Conservation (phyloP, 176 grass and related monocot species). For the Thalia dealbata region DNA sequence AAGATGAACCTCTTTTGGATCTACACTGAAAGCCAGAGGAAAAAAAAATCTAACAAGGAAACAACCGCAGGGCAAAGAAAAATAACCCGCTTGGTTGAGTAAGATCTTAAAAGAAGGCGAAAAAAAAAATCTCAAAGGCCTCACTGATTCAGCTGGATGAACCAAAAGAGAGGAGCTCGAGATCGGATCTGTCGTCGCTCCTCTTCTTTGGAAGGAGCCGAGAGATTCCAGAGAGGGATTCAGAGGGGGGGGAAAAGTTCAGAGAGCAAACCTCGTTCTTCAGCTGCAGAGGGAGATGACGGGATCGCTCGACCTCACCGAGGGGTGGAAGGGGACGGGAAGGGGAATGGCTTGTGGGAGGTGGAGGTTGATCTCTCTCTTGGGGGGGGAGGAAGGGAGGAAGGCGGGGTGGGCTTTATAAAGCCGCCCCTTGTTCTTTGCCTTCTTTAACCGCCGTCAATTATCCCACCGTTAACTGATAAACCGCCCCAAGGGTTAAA, state of each 20-base stretch:
- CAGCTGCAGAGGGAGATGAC: neutral
- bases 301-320: slow-evolving; percentile 85
- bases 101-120: slow-evolving; percentile 10
- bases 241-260: slow-evolving; percentile 30
- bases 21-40: neutral
- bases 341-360: neutral
- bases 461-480: neutral
- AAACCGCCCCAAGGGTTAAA: too few relatives aligned
- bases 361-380: neutral
- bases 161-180: neutral
- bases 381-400: neutral
- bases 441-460: neutral
- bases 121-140: neutral
- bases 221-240: slow-evolving; percentile 34
- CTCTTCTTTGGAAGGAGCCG: neutral
- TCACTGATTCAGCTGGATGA: neutral
- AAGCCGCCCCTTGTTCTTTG: neutral
- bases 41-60: neutral
- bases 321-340: slow-evolving; percentile 25
- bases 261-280: slow-evolving; percentile 57
- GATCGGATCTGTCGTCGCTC: neutral
- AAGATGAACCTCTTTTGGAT: slow-evolving; percentile 47
- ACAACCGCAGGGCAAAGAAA: slow-evolving; percentile 52
- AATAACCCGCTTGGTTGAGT: slow-evolving; percentile 51
- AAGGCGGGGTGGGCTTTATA: neutral